These are phyloP conservation scores for Simplicillium aogashimaense DNA, from an alignment of 2,329 filamentous ascomycete species.

Conservation along the genomic window DNA sequence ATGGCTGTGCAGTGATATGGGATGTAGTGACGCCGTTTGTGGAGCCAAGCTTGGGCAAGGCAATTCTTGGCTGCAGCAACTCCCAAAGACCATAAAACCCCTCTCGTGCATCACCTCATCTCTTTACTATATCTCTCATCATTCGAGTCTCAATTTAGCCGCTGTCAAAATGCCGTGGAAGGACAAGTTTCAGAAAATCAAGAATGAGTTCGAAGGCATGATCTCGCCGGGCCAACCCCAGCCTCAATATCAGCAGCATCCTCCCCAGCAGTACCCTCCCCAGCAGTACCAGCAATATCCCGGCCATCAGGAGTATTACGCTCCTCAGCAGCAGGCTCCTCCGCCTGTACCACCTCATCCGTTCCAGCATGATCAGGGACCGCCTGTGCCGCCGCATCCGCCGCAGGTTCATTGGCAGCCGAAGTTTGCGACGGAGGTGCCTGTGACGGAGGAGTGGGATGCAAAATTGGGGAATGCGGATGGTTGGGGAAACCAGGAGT, in stretches of 20 bases:
- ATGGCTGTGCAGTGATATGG: no score
- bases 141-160: background rate
- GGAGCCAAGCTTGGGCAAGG: no score
- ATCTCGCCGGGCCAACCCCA: constrained; percentile 12
- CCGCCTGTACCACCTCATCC: constrained; percentile 9
- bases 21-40: no score
- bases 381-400: constrained; percentile 8
- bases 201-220: constrained; percentile 25
- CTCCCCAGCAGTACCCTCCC: constrained; percentile 6
- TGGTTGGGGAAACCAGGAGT: constrained; percentile 53
- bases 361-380: constrained; percentile 2
- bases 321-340: constrained; percentile 1
- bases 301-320: background rate
- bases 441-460: constrained; percentile 40
- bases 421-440: constrained; percentile 32
- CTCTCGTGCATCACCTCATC: no score
- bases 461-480: constrained; percentile 44
- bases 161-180: constrained; percentile 22
- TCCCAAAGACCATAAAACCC: no score
- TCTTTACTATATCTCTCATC: background rate
- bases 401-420: constrained; percentile 39
- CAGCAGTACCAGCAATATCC: constrained; percentile 7
- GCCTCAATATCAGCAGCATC: constrained; percentile 12
- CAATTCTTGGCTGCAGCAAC: no score
- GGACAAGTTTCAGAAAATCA: constrained; percentile 26